Percentiles rank a stretch among this genome's conserved stretches.
These are phyloP conservation scores for Candida sp. DNA, from an alignment of 1,139 yeast genomes.

Conservation along the genomic window DNA sequence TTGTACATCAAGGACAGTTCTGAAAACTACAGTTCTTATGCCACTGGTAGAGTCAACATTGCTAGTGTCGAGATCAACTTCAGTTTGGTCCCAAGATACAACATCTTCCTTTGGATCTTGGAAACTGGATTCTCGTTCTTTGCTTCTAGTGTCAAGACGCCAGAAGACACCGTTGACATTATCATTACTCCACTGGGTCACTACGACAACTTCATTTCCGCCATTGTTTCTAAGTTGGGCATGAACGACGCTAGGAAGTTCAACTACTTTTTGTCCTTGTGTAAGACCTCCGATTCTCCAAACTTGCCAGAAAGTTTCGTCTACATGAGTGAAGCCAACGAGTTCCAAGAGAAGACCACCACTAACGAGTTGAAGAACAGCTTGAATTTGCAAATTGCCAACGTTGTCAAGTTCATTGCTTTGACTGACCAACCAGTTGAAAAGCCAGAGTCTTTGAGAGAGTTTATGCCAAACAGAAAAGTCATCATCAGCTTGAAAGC, in stretches of 20 bases:
- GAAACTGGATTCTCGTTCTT: slow-evolving; percentile 63
- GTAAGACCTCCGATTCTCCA: slow-evolving; percentile 76
- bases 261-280: slow-evolving; percentile 82
- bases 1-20: slow-evolving; percentile 70
- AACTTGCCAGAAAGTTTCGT: slow-evolving; percentile 77
- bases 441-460: slow-evolving; percentile 62
- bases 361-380: slow-evolving; percentile 52
- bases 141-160: slow-evolving; percentile 48
- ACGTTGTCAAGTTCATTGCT: slow-evolving; percentile 66
- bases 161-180: slow-evolving; percentile 67
- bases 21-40: slow-evolving; percentile 76
- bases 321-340: slow-evolving; percentile 89
- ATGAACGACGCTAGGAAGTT: slow-evolving; percentile 80
- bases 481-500: slow-evolving; percentile 55
- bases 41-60: slow-evolving; percentile 86
- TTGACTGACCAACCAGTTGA: slow-evolving; percentile 82
- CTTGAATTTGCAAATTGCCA: slow-evolving; percentile 56
- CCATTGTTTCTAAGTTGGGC: slow-evolving; percentile 81
- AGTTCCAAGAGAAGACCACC: slow-evolving; percentile 70
- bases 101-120: slow-evolving; percentile 64
- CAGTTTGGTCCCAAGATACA: slow-evolving; percentile 80
- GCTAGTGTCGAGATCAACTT: slow-evolving; percentile 65
- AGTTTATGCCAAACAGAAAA: slow-evolving; percentile 58
- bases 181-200: slow-evolving; percentile 63
- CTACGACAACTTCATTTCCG: slow-evolving; percentile 74